Evolutionary conservation across 768 basidiomycete genomes (phyloP), one percentile per base, ranked within the genome.

Genomic region (Agaricus bisporus): DNA sequence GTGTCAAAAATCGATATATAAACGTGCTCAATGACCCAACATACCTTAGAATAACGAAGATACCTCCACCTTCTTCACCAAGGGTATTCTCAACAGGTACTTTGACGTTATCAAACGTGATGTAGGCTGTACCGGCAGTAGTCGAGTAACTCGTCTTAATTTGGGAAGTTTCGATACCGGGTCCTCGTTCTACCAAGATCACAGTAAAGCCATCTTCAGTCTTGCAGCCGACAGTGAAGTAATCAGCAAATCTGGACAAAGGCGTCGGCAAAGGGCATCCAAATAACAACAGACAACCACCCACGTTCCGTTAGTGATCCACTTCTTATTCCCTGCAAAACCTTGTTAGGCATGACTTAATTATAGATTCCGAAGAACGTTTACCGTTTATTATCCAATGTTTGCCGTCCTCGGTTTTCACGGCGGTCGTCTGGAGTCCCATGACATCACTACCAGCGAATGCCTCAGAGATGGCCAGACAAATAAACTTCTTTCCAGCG

Each of bases 41-140:
- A 20, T 53, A 65, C 64, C 66, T 70, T 15, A 71, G 63, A n/a
- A 72, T 69, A 44, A 71, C 69, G 22, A 59, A 60, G 36, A 64
- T 59, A 44, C 78, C 81, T 50, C 63, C 63, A 37, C 64, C 63
- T 38, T 73, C 73, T 56, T 74, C 67, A 10, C 78, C 77, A 20
- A 97, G 80, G 2, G 89, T 88, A 67, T 97, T 91, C 60, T 83
- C 90, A 4, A 87, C 82, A 7, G 95, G 94, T 0, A 94, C 92
- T 58, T 82, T 83, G 36, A 88, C 92, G 51, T 91, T 76, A 51
- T 94, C 88, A 57, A 91, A 90, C 0, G 87, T 89, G 56, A 91
- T 79, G 58, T 83, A 88, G 28, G 82, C 84, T 1, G 95, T 97
- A 9, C 95, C 95, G 12, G 95, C 95, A 3, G 91, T 73, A 0